phyloP scores from a whole-genome alignment of 2,329 filamentous ascomycete species.

The Tolypocladium album region DNA sequence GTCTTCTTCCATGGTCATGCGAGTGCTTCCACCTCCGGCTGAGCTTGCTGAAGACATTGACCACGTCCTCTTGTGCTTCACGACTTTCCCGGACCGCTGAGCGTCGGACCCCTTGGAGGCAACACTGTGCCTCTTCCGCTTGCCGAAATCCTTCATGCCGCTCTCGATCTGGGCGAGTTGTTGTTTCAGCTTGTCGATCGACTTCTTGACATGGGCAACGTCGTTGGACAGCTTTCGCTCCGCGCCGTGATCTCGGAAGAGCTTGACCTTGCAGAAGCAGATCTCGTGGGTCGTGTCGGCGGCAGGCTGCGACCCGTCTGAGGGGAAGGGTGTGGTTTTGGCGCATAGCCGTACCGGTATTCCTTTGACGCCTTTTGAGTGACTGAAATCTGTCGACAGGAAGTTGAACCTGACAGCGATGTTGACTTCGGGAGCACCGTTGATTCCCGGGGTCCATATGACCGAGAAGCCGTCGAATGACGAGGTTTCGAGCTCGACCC shows the following conservation, averaged over 20 bases:
- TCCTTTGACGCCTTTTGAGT: slow-evolving; percentile 96
- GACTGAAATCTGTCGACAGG: slow-evolving; percentile 94
- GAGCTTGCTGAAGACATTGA: slow-evolving; percentile 78
- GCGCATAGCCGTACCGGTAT: slow-evolving; percentile 89
- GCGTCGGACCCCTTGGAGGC: slow-evolving; percentile 34
- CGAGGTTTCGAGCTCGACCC: slow-evolving; percentile 60
- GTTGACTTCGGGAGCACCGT: slow-evolving; percentile 63
- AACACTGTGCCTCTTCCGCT: slow-evolving; percentile 47
- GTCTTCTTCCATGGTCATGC: slow-evolving; percentile 59
- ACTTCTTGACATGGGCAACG: slow-evolving; percentile 88
- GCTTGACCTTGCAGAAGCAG: slow-evolving; percentile 92
- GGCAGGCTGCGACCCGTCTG: slow-evolving; percentile 36
- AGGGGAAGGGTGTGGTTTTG: slow-evolving; percentile 64
- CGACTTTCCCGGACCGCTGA: slow-evolving; percentile 66
- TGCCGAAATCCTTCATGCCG: slow-evolving; percentile 56
- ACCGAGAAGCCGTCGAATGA: slow-evolving; percentile 95
- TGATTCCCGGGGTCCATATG: slow-evolving; percentile 67
- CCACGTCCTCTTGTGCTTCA: slow-evolving; percentile 90
- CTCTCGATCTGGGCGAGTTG: slow-evolving; percentile 73
- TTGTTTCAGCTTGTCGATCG: slow-evolving; percentile 90
- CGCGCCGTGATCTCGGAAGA: slow-evolving; percentile 92
- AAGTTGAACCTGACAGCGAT: slow-evolving; percentile 97
- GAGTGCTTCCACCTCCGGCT: slow-evolving; percentile 30
- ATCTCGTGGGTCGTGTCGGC: slow-evolving; percentile 51
- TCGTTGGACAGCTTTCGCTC: slow-evolving; percentile 94